Evolutionary conservation across 2,329 filamentous ascomycete genomes (phyloP), one percentile per base, ranked within the genome.

Genomic region (Didymella sp.): DNA sequence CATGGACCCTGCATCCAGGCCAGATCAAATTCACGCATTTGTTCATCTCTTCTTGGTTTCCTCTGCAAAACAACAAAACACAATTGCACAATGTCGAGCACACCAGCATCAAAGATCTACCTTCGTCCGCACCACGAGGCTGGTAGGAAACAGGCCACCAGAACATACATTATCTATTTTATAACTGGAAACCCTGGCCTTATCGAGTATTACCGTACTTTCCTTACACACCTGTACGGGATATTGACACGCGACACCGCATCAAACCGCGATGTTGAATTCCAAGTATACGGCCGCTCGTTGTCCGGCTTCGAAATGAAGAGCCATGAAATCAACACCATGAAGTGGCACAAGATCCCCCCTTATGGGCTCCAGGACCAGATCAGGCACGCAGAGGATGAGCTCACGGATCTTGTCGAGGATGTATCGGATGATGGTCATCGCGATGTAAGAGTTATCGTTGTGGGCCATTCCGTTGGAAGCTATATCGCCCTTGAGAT

Each of bases 181-280:
- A 81, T 94, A 37, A 85, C 88, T 25, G 90, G 90, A 19, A 94
- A 94, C 63, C 90, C 90, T 5, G 90, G 90, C 5, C 80, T 92
- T 17, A 84, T 92, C 47, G 84, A 83, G 53, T 94, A 90, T 80
- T 94, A 94, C 75, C 78, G 77, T 55, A 81, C 84, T 33, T 94
- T 92, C 73, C 79, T 92, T 11, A 78, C 78, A 0, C 78, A 81
- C 13, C 77, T 92, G 2, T 80, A 85, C 42, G 71, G 75, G 0
- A 75, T 85, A 12, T 76, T 91, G 12, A 78, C 83, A 11, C 64
- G 58, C n/a, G 40, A 67, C 42, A 66, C 63, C 2, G 63, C 65
- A 1, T 56, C 57, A 2, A 51, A 61, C 25, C 58, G 61, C 17
- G 35, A 51, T 50, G 43, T 67, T 4, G 62, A 66, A n/a, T 72